Evolutionary conservation across 1,284 basidiomycete genomes (phyloP).

Genomic region (Trichosporon faecale): DNA sequence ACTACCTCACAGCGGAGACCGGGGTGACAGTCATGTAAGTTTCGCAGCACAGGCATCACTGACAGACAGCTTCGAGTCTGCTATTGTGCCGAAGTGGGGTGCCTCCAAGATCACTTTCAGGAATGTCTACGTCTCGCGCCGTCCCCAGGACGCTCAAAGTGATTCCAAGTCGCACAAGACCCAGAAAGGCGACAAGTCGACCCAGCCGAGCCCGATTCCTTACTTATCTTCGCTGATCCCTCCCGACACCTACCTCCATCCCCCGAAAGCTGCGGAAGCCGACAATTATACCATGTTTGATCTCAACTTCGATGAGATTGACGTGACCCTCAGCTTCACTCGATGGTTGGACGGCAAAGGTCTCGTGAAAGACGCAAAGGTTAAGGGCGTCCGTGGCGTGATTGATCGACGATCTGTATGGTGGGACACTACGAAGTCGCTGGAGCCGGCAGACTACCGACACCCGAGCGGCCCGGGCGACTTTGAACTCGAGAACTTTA

Average conservation of each 20-base stretch:
- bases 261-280: constrained; percentile 30
- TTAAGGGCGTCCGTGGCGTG: constrained; percentile 91
- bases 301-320: constrained; percentile 86
- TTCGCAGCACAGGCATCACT: neutral
- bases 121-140: constrained; percentile 89
- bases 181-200: constrained; percentile 21
- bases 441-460: constrained; percentile 75
- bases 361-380: constrained; percentile 79
- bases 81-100: constrained; percentile 97
- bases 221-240: constrained; percentile 43
- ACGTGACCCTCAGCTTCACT: constrained; percentile 89
- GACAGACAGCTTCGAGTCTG: constrained; percentile 72
- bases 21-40: constrained; percentile 79
- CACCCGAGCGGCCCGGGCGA: constrained; percentile 73
- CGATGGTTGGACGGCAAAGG: constrained; percentile 97
- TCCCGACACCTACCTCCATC: constrained; percentile 38
- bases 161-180: constrained; percentile 45
- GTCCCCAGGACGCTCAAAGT: constrained; percentile 54
- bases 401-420: constrained; percentile 85
- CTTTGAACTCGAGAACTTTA: constrained; percentile 85
- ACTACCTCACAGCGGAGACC: constrained; percentile 88
- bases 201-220: constrained; percentile 39
- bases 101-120: constrained; percentile 93
- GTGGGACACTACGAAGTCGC: constrained; percentile 77
- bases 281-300: constrained; percentile 83